These are phyloP conservation scores for Cystobasidium slooffiae DNA, from an alignment of 1,284 basidiomycete genomes.

Conservation along the genomic window DNA sequence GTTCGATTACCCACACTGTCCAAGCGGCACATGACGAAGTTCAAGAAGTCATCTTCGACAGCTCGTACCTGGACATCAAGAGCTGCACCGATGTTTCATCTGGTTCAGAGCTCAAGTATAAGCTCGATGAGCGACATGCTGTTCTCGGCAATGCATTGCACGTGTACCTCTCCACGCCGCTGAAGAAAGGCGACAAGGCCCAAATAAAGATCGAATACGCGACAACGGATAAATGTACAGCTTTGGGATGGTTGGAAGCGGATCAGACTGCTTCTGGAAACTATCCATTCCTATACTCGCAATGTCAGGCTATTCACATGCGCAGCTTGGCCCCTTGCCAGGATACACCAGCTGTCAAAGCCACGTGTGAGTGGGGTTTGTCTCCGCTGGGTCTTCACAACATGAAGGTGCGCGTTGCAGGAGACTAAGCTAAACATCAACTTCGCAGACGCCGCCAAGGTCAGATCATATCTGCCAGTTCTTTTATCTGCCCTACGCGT, in stretches of 20 bases:
- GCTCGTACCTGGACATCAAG: slow-evolving; percentile 71
- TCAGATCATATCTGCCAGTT: slow-evolving; percentile 76
- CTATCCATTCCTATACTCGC: slow-evolving; percentile 89
- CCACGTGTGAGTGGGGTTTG: slow-evolving; percentile 56
- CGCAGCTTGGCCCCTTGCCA: slow-evolving; percentile 79
- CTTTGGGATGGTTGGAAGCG: slow-evolving; percentile 85
- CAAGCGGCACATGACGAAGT: slow-evolving; percentile 67
- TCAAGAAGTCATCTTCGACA: slow-evolving; percentile 65
- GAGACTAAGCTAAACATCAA: background rate
- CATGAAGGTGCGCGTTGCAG: slow-evolving; percentile 1
- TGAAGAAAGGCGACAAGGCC: slow-evolving; percentile 61
- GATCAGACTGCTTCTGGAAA: slow-evolving; percentile 82
- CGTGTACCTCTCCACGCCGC: slow-evolving; percentile 61
- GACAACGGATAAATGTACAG: slow-evolving; percentile 77
- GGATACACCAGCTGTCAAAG: slow-evolving; percentile 64
- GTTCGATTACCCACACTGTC: slow-evolving; percentile 72
- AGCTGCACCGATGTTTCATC: slow-evolving; percentile 58
- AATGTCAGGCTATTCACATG: slow-evolving; percentile 91
- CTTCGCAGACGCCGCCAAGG: slow-evolving; percentile 72
- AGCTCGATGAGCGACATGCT: slow-evolving; percentile 63
- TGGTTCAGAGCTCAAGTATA: slow-evolving; percentile 60
- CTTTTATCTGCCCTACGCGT: slow-evolving; percentile 81
- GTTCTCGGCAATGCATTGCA: slow-evolving; percentile 74
- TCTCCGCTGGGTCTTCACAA: background rate
- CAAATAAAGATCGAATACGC: slow-evolving; percentile 70